A percentile compares a stretch with the other conserved stretches of the same genome.
phyloP scores from a whole-genome alignment of 75 land plant genomes.

The Cryptomeria japonica region DNA sequence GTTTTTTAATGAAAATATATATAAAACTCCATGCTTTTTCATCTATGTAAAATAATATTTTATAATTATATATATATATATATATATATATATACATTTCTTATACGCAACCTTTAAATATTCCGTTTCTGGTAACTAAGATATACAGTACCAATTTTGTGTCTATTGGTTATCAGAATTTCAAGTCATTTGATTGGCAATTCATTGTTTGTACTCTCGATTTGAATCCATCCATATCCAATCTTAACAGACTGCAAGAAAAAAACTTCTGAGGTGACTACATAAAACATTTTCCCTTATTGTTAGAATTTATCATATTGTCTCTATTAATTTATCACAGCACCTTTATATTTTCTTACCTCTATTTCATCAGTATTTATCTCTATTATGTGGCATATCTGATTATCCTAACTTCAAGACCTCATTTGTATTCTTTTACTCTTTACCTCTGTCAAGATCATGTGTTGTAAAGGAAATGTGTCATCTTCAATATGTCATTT shows the following conservation, averaged over 20 bases:
- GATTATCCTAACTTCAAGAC: background rate
- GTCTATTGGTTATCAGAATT: background rate
- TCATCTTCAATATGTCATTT: background rate
- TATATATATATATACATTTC: too few species aligned
- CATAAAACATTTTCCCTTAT: background rate
- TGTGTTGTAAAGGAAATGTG: background rate
- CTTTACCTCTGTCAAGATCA: background rate
- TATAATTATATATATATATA: too few species aligned
- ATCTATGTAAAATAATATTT: too few species aligned
- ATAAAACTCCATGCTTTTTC: too few species aligned
- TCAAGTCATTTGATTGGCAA: background rate
- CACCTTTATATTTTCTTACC: background rate
- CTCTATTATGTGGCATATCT: background rate
- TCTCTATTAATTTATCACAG: too few species aligned
- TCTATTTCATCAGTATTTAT: too few species aligned
- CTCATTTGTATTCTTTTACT: background rate
- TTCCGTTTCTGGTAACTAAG: too few species aligned
- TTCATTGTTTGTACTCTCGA: background rate
- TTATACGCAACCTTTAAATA: too few species aligned
- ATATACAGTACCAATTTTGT: background rate
- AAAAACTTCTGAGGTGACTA: background rate
- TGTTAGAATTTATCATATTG: background rate
- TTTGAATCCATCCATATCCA: background rate
- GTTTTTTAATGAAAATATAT: too few species aligned
- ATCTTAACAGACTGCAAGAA: background rate